A percentile compares a stretch with the other conserved stretches of the same genome.
These are phyloP conservation scores for Hyphodiscus sp. DNA, from an alignment of 2,329 filamentous ascomycete species.

Conservation along the genomic window DNA sequence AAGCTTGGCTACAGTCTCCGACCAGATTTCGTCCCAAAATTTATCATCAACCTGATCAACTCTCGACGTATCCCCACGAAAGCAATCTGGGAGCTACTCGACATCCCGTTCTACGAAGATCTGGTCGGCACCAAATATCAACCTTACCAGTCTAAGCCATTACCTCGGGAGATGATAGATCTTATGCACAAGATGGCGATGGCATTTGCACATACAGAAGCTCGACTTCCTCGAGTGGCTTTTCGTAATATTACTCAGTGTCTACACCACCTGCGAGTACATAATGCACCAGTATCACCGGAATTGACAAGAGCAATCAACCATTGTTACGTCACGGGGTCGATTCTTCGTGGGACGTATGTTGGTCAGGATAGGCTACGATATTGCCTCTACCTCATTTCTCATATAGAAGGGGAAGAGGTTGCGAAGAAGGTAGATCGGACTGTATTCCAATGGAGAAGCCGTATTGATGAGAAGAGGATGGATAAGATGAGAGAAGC, in stretches of 20 bases:
- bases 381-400: slow-evolving; percentile 21
- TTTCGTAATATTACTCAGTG: slow-evolving; percentile 26
- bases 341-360: slow-evolving; percentile 15
- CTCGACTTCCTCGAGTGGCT: slow-evolving; percentile 11
- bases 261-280: slow-evolving; percentile 18
- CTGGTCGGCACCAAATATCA: neutral
- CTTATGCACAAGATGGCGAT: slow-evolving; percentile 23
- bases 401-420: slow-evolving; percentile 20
- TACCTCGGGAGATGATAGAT: slow-evolving; percentile 12
- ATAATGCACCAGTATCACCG: slow-evolving; percentile 13
- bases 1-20: slow-evolving; percentile 1
- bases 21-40: slow-evolving; percentile 9
- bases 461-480: neutral
- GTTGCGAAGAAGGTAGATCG: slow-evolving; percentile 18
- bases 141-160: slow-evolving; percentile 3
- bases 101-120: slow-evolving; percentile 13
- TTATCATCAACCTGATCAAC: slow-evolving; percentile 20
- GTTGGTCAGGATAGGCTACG: slow-evolving; percentile 14
- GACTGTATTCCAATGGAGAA: slow-evolving; percentile 13
- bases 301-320: slow-evolving; percentile 20
- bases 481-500: neutral
- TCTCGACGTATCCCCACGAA: slow-evolving; percentile 1
- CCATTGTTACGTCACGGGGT: slow-evolving; percentile 17
- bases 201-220: slow-evolving; percentile 18
- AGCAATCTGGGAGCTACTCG: slow-evolving; percentile 20